These are phyloP conservation scores for Hymenoscyphus occultus DNA, from an alignment of 2,329 filamentous ascomycete species.

Conservation along the genomic window DNA sequence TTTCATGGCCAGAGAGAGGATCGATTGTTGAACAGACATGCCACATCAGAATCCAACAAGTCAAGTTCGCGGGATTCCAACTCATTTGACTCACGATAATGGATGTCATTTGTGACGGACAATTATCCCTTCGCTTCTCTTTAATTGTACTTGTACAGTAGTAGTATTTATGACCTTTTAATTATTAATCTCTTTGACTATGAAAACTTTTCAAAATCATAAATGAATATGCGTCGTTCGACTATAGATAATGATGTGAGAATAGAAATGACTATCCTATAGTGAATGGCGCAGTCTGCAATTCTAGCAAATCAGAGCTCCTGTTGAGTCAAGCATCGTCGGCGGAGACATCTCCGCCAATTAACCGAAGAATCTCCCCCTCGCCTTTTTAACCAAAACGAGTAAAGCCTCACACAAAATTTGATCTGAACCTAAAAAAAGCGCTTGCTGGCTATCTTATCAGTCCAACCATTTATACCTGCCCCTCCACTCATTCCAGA, in stretches of 20 bases:
- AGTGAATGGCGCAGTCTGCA: neutral
- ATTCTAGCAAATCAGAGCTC: neutral
- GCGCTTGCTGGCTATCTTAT: slow-evolving; percentile 11
- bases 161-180: too few relatives aligned
- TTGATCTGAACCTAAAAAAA: slow-evolving; percentile 13
- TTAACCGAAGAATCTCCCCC: slow-evolving; percentile 14
- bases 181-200: too few relatives aligned
- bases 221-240: too few relatives aligned
- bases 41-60: too few relatives aligned
- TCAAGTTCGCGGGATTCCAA: too few relatives aligned
- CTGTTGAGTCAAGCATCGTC: neutral
- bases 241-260: neutral
- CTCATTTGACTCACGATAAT: too few relatives aligned
- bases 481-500: neutral
- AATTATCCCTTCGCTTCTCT: too few relatives aligned
- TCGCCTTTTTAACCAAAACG: slow-evolving; percentile 31
- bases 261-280: neutral
- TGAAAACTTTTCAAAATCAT: too few relatives aligned
- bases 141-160: too few relatives aligned
- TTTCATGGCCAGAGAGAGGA: too few relatives aligned
- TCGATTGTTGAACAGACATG: too few relatives aligned
- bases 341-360: slow-evolving; percentile 1
- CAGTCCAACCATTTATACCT: neutral
- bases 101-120: too few relatives aligned
- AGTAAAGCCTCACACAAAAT: slow-evolving; percentile 21